Evolutionary conservation across 1,284 basidiomycete species (phyloP), one percentile per base, ranked within the genome.

Genomic region (Moesziomyces sp.): DNA sequence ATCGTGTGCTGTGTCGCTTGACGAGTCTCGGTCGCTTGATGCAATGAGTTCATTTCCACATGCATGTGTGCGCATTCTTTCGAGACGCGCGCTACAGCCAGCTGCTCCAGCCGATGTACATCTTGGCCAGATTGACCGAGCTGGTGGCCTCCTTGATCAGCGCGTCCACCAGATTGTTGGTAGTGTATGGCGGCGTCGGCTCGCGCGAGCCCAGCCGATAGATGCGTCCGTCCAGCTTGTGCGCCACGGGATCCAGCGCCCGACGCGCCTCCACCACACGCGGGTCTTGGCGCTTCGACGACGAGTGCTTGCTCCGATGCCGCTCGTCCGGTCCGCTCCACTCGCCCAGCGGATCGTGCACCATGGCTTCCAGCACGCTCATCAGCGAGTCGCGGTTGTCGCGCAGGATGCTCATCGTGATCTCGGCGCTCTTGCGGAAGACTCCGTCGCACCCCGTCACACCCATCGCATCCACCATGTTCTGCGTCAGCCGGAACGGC

Each of bases 301-400:
- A 55, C 13, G 60, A 55, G 26, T 47, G 35, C 48, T 65, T 76
- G 35, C 52, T 71, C 60, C 77, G 60, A 85, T 81, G 76, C 52
- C 84, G 79, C 26, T 65, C 78, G 18, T 76, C 77, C 19, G 76
- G 69, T 52, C 93, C 91, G 66, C 94, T 91, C 93, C 94, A 99
- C 85, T 99, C 97, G 30, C 96, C 92, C 3, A 99, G 88, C 1
- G 97, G 97, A 84, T 99, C 97, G 79, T 99, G 97, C 38, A 98
- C 90, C 85, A 99, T 99, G 0, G 97, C 93, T 82, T 99, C 96
- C 42, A 99, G 88, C 1, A 99, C 93, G 83, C 91, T 96, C 91
- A 97, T 96, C 66, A 99, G 86, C 54, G 92, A 92, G 84, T 98
- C 95, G 81, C 91, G 92, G 87, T 99, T 96, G 72, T 92, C 90